Percentiles rank a stretch among this genome's conserved stretches.
phyloP scores from a whole-genome alignment of 1,284 basidiomycete species.

The Melanopsichium pennsylvanicum region DNA sequence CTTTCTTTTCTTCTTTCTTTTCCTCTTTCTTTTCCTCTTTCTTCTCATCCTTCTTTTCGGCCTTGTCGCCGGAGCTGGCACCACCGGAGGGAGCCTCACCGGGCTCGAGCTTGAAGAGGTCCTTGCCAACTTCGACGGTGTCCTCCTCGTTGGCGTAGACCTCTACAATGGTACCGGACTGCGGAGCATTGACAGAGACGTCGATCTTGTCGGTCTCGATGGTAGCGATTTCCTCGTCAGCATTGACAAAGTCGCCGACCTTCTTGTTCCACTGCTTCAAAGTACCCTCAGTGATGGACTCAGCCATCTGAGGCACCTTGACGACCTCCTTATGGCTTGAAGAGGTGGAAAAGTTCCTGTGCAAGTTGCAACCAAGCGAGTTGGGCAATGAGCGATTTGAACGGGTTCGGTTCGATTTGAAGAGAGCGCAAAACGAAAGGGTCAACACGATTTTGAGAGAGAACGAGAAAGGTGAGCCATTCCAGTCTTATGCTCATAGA shows the following conservation, averaged over 20 bases:
- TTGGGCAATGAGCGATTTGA: neutral
- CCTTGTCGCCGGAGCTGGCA: slow-evolving; percentile 64
- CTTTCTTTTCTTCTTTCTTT: slow-evolving; percentile 58
- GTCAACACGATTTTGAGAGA: too few species aligned
- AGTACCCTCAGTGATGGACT: slow-evolving; percentile 97
- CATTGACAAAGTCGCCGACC: slow-evolving; percentile 87
- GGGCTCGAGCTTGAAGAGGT: slow-evolving; percentile 88
- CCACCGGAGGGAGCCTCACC: slow-evolving; percentile 73
- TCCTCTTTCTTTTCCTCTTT: slow-evolving; percentile 67
- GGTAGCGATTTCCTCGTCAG: slow-evolving; percentile 94
- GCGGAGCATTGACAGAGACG: slow-evolving; percentile 92
- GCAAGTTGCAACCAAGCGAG: neutral
- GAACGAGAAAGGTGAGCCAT: too few species aligned
- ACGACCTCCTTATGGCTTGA: slow-evolving; percentile 73
- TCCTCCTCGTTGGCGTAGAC: slow-evolving; percentile 89
- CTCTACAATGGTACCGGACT: slow-evolving; percentile 86
- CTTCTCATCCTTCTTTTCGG: slow-evolving; percentile 62
- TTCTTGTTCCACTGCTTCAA: slow-evolving; percentile 94
- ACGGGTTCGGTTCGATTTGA: too few species aligned
- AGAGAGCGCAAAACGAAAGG: too few species aligned
- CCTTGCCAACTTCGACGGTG: slow-evolving; percentile 92
- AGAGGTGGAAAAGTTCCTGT: slow-evolving; percentile 45
- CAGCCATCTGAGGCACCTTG: slow-evolving; percentile 98
- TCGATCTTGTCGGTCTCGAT: slow-evolving; percentile 99
- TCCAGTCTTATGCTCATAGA: too few species aligned